phyloP scores from a whole-genome alignment of 805 yeast species.

The Cephaloascus fragrans region DNA sequence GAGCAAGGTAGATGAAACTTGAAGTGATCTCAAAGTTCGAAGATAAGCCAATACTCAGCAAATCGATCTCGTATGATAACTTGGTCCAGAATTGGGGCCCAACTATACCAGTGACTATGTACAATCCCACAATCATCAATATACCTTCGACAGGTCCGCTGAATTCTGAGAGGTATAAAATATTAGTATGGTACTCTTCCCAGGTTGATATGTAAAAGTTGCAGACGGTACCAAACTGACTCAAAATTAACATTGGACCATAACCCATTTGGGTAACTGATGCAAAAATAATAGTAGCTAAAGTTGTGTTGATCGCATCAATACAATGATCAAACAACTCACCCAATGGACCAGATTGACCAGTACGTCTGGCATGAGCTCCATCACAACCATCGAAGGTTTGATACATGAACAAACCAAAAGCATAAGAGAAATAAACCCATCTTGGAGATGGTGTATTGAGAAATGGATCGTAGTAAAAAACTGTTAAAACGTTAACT shows the following conservation, averaged over 20 bases:
- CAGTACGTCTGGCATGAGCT: conserved; percentile 88
- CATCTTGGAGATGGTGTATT: conserved; percentile 55
- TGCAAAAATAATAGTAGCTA: conserved; percentile 64
- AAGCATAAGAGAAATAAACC: conserved; percentile 69
- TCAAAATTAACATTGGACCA: conserved; percentile 45
- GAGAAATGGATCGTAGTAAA: conserved; percentile 66
- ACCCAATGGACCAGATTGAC: conserved; percentile 91
- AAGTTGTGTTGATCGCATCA: conserved; percentile 66
- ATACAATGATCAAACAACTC: conserved; percentile 89
- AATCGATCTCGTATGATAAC: conserved; percentile 28
- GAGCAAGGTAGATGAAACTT: conserved; percentile 31
- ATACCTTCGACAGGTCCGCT: conserved; percentile 97
- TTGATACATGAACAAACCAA: conserved; percentile 82
- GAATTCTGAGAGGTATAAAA: conserved; percentile 62
- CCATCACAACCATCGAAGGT: conserved; percentile 97
- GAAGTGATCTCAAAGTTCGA: conserved; percentile 22
- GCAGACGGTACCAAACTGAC: conserved; percentile 66
- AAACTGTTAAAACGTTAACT: conserved; percentile 50
- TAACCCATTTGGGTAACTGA: conserved; percentile 74
- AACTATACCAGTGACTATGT: conserved; percentile 48
- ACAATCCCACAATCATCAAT: conserved; percentile 46
- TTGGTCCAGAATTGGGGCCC: conserved; percentile 66
- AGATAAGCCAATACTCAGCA: conserved; percentile 20
- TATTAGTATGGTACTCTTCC: conserved; percentile 93
- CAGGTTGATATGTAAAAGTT: conserved; percentile 88